These are phyloP conservation scores for Gaertneriomyces semiglobifer DNA, from an alignment of 192 early-diverging fungal species.

Conservation along the genomic window DNA sequence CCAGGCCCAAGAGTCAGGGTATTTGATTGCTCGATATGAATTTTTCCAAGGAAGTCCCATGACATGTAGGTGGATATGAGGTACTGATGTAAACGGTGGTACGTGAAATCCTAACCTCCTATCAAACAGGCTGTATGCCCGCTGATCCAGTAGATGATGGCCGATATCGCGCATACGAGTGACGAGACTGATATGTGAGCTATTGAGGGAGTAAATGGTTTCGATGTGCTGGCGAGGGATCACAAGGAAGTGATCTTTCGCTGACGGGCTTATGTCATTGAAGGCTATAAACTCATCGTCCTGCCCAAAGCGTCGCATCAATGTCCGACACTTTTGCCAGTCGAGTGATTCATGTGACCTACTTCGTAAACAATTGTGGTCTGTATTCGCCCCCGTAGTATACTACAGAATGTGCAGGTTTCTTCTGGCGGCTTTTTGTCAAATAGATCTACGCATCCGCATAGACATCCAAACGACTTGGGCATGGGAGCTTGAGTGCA, in stretches of 20 bases:
- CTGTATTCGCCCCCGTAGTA: background rate
- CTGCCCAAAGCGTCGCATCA: background rate
- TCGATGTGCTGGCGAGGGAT: slow-evolving; percentile 37
- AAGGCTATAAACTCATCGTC: slow-evolving; percentile 42
- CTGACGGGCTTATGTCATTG: slow-evolving; percentile 39
- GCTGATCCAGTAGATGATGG: slow-evolving; percentile 10
- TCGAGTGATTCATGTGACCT: background rate
- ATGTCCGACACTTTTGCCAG: background rate
- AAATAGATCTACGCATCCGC: no score
- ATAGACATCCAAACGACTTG: no score
- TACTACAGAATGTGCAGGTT: no score
- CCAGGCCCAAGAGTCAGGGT: slow-evolving; percentile 28
- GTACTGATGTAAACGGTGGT: slow-evolving; percentile 65
- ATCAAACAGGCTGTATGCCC: slow-evolving; percentile 1
- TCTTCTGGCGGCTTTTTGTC: no score
- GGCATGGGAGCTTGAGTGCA: no score
- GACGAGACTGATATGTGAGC: background rate
- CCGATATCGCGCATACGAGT: slow-evolving; percentile 14
- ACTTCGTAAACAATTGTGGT: background rate
- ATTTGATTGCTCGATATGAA: slow-evolving; percentile 36
- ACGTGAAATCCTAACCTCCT: slow-evolving; percentile 65
- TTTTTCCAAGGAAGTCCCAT: slow-evolving; percentile 52
- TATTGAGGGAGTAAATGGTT: slow-evolving; percentile 5
- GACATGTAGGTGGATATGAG: slow-evolving; percentile 68
- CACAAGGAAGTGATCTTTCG: slow-evolving; percentile 33